Evolutionary conservation across 192 early-diverging fungal genomes (phyloP), one percentile per base, ranked within the genome.

Genomic region (Coemansia sp.): DNA sequence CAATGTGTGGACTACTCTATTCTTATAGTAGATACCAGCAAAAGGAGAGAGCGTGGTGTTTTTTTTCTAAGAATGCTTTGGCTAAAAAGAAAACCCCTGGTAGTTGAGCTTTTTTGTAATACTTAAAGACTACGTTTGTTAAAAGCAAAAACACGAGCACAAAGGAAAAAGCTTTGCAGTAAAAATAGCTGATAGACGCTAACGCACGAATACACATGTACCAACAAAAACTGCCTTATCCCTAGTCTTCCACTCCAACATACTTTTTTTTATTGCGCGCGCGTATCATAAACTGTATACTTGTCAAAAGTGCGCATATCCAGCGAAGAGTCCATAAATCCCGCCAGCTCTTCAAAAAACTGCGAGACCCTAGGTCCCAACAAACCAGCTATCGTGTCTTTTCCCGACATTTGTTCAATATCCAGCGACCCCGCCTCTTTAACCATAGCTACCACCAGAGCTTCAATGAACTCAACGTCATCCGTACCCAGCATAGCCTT

Each of bases 251-350:
- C 34, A 17, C n/a, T n/a, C 1, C 27, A 27, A 27, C 27, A 27
- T 1, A 27, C 27, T 27, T 27, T 5, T 42, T 48, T 5, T 42
- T 48, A 42, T 7, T 39, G 48, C 15, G n/a, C 12, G 0, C 29
- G 41, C 3, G 76, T 78, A 11, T 70, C 62, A 32, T 80, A 80
- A 5, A 58, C 74, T 12, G 55, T 32, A 50, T 72, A 76, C 42
- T 66, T 55, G 37, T 80, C 78, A 39, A 75, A 80, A n/a, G 25
- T 66, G 9, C 37, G 50, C 29, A 80, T 75, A 17, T 72, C 69
- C 17, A 80, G 58, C 3, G 69, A 42, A 2, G 78, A 75, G 34
- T 80, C 66, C 3, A 69, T 21, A 66, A 80, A 80, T 2, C 66
- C 69, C 1, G 38, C 36, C 21, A 80, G 51, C 57, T 80, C 78